These are phyloP conservation scores for Neurospora sublineolata DNA, from an alignment of 495 filamentous ascomycete genomes.

Conservation along the genomic window DNA sequence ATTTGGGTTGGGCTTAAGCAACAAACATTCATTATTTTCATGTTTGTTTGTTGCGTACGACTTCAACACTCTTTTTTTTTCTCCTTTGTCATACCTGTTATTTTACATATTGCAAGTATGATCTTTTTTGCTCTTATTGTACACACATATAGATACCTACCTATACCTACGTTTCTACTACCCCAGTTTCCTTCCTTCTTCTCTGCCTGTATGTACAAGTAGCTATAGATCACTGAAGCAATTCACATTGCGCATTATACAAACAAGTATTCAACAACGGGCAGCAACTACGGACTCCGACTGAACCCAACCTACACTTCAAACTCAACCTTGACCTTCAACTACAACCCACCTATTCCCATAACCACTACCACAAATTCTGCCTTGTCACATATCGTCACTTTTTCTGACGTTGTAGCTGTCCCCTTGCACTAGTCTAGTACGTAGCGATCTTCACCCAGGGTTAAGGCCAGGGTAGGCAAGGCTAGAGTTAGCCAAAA, in stretches of 20 bases:
- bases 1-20: background rate
- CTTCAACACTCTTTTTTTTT: background rate
- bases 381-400: background rate
- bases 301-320: too few relatives aligned
- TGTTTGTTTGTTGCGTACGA: background rate
- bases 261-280: too few relatives aligned
- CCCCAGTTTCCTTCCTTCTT: background rate
- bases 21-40: background rate
- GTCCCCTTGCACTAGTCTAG: background rate
- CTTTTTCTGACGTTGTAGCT: background rate
- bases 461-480: background rate
- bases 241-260: background rate
- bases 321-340: too few relatives aligned
- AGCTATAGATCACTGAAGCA: background rate
- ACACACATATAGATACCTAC: background rate
- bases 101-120: background rate
- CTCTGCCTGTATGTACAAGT: background rate
- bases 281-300: too few relatives aligned
- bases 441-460: background rate
- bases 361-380: too few relatives aligned
- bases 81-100: background rate
- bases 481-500: background rate
- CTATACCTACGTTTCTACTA: background rate
- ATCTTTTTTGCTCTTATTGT: background rate
- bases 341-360: too few relatives aligned